Percentiles rank a stretch among this genome's conserved stretches.
Evolutionary conservation across 1,139 yeast species (phyloP).

Genomic region (Debaryomyces coudertii): DNA sequence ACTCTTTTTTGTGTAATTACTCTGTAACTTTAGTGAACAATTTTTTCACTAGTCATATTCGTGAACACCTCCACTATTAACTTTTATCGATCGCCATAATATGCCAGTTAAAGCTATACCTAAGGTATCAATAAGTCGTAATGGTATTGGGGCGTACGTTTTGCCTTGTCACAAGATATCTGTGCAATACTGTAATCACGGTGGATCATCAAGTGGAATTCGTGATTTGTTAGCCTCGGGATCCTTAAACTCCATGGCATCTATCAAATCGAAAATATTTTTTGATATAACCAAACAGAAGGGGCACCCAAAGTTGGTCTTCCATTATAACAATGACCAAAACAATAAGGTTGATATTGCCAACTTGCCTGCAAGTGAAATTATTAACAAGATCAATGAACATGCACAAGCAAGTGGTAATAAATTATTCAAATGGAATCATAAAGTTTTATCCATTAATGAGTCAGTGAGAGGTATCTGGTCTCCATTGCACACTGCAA

Average conservation of each 20-base stretch:
- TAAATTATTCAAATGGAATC: conserved; percentile 48
- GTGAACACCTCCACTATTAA: not conserved
- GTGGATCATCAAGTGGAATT: conserved; percentile 89
- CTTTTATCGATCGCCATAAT: not conserved
- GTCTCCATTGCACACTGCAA: conserved; percentile 91
- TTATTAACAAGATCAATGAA: conserved; percentile 62
- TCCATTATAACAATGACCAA: conserved; percentile 54
- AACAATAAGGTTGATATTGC: conserved; percentile 48
- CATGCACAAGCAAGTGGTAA: conserved; percentile 45
- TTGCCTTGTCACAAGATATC: conserved; percentile 74
- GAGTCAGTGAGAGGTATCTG: conserved; percentile 93
- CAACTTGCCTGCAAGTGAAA: conserved; percentile 62
- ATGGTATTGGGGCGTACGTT: conserved; percentile 82
- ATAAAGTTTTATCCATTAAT: conserved; percentile 78
- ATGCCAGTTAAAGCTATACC: conserved; percentile 58
- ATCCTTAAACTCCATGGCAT: conserved; percentile 61
- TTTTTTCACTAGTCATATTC: not conserved
- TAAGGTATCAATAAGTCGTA: conserved; percentile 61
- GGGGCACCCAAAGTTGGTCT: conserved; percentile 83
- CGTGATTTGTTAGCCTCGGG: conserved; percentile 63
- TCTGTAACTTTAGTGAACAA: conserved; percentile 2
- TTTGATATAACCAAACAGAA: conserved; percentile 68
- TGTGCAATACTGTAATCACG: conserved; percentile 88
- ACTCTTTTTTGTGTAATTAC: conserved; percentile 1
- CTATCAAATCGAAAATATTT: conserved; percentile 63